Base-by-base conservation (phyloP, 306 rosid species). In the Herpetospermum pedunculosum region DNA sequence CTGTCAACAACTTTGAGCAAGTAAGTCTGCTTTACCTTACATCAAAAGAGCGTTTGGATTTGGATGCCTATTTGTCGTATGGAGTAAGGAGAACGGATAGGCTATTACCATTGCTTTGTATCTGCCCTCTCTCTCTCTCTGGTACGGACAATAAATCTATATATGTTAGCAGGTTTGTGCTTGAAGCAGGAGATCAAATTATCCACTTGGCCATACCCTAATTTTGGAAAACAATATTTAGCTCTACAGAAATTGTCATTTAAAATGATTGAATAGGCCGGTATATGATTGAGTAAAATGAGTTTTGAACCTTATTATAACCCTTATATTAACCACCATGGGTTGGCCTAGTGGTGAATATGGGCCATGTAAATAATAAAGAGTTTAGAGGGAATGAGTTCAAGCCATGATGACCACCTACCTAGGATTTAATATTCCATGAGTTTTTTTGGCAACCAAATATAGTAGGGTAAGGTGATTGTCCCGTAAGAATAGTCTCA, bases 1-100 rank as follows among this genome's bases (percentile, higher is more conserved):
- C 90, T 26, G 78, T 83, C 75, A 86, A 79, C 76, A 88, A 89
- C 86, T 94, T 91, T 77, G 95, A 91, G 80, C 95, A 82, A 52
- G 98, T 84, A 84, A 86, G 85, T 77, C 69, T 55, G 52, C 35
- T 76, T 76, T 62, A 50, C 75, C 58, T 48, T 67, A 44, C 68
- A 54, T 43, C 34, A 60, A 55, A 38, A 38, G 30, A 21, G 32
- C 15, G 68, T 19, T 23, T 64, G 71, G 29, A 26, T 63, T 35
- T 18, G 29, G 47, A 63, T 63, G 16, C 38, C 28, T 4, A 32
- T 35, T 23, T 64, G 8, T 2, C 30, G 11, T 28, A 37, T 18
- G 6, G 54, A 46, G 60, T 54, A 32, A 16, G 54, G 28, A 19
- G 28, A 50, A 29, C 0, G 57, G 14, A 8, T 21, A 2, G 28